Conservation (phyloP, 2,329 filamentous ascomycete genomes). For the Magnaporthales sp. region DNA sequence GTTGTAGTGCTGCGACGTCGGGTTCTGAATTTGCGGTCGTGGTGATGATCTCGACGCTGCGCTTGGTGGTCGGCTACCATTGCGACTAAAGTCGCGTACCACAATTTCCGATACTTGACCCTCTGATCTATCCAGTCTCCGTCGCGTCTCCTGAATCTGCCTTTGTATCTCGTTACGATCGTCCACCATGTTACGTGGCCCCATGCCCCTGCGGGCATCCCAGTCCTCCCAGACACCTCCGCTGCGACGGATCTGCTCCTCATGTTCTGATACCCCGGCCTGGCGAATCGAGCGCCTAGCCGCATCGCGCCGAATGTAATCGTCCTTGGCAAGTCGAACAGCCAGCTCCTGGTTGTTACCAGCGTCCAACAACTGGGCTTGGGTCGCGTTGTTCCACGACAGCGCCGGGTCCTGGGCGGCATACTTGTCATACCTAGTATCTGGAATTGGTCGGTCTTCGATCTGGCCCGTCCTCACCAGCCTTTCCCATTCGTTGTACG, state of each 20-base stretch:
- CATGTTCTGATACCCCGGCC: constrained; percentile 46
- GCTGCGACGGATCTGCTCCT: constrained; percentile 44
- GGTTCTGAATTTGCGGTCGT: not conserved
- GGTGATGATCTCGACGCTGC: constrained; percentile 6
- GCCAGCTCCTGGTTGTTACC: constrained; percentile 67
- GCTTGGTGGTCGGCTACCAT: constrained; percentile 14
- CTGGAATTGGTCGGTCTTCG: not conserved
- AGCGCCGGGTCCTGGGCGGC: constrained; percentile 54
- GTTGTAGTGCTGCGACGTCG: constrained; percentile 26
- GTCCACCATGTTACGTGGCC: not conserved
- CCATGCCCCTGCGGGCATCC: constrained; percentile 20
- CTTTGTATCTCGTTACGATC: constrained; percentile 36
- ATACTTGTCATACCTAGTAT: constrained; percentile 32
- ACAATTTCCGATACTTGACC: constrained; percentile 13
- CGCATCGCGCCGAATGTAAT: constrained; percentile 60
- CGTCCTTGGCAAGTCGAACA: constrained; percentile 64
- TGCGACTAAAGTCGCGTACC: constrained; percentile 16
- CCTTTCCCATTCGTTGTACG: constrained; percentile 56
- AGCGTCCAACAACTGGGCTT: constrained; percentile 56
- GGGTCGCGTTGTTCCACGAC: constrained; percentile 25
- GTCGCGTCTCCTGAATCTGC: constrained; percentile 45
- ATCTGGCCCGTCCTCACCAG: constrained; percentile 4
- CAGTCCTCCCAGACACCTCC: constrained; percentile 35
- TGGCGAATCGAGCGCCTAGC: constrained; percentile 47
- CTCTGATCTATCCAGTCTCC: constrained; percentile 30